Base-by-base conservation (phyloP, 495 filamentous ascomycete genomes). In the Extremus antarcticus region DNA sequence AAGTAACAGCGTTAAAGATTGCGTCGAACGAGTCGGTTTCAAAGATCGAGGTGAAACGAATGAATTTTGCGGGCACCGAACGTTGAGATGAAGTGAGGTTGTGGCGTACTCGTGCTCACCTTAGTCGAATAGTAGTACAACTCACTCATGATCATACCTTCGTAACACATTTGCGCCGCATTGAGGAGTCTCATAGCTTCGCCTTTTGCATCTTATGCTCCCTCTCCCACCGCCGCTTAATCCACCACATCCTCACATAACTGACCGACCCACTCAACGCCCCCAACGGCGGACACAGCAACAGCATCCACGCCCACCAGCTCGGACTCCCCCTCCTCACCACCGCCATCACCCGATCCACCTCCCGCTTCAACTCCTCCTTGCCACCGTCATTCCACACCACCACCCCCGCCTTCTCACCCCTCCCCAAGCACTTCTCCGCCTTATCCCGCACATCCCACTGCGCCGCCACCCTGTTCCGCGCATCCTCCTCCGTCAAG, bases 361-460 rank as follows among this genome's bases (percentile, higher is more conserved):
- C 70, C 65, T 88, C 82, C 40, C 51, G 58, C 68, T 76, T 73
- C 63, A 97, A 65, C 50, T 88, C 78, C 38, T 78, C 80, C 64
- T 70, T 80, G 22, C 75, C 80, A 1, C 77, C 78, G 73, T 96
- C 90, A 75, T 98, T 98, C 83, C 82, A 84, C 15, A 97, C 78
- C 41, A 95, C 86, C 13, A 85, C 76, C 0, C 92, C 92, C 21
- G 74, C 69, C 51, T 69, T 73, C 51, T 66, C 66, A 11, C 86
- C 81, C 46, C 85, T 71, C 52, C 71, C 78, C 73, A 84, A 72
- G 38, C 80, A 82, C 70, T 86, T 72, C 63, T 72, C 73, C 43
- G 87, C 88, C 77, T 98, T 97, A 57, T 83, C 78, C 66, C 74
- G 76, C 50, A 94, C 82, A 71, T 89, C 85, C 52, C 82, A 84